Conservation (phyloP, 2,329 filamentous ascomycete genomes). For the Colletotrichum neosansevieriae region DNA sequence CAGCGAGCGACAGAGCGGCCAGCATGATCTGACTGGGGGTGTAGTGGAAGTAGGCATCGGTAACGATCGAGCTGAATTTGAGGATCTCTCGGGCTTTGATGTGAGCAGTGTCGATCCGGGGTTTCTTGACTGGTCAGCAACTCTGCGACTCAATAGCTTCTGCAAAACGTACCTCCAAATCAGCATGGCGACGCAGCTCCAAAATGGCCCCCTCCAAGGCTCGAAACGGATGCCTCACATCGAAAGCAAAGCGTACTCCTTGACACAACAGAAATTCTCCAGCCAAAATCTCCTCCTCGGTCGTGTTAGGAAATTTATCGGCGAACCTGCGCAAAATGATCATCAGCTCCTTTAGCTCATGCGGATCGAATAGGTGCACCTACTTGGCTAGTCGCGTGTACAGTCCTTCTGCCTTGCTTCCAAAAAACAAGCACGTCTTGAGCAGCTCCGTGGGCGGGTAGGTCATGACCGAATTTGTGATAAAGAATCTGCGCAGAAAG, state of each 20-base stretch:
- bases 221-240: constrained; percentile 90
- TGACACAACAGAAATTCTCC: constrained; percentile 95
- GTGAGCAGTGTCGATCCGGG: constrained; percentile 72
- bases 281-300: constrained; percentile 84
- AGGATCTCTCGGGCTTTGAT: constrained; percentile 78
- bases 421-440: constrained; percentile 91
- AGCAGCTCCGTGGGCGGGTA: constrained; percentile 92
- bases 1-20: constrained; percentile 80
- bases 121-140: constrained; percentile 45
- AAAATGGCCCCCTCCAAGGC: constrained; percentile 88
- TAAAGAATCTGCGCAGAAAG: constrained; percentile 94
- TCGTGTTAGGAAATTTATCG: constrained; percentile 76
- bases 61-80: constrained; percentile 84
- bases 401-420: constrained; percentile 90
- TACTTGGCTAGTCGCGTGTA: constrained; percentile 71
- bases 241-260: constrained; percentile 91
- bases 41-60: constrained; percentile 97
- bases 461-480: constrained; percentile 95
- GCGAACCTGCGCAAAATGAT: constrained; percentile 64
- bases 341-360: constrained; percentile 54
- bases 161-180: constrained; percentile 63
- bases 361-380: constrained; percentile 15
- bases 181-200: constrained; percentile 78
- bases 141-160: constrained; percentile 2
- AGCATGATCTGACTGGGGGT: constrained; percentile 96